These are phyloP conservation scores for Gomphus sp. DNA, from an alignment of 1,284 basidiomycete genomes.

Conservation along the genomic window DNA sequence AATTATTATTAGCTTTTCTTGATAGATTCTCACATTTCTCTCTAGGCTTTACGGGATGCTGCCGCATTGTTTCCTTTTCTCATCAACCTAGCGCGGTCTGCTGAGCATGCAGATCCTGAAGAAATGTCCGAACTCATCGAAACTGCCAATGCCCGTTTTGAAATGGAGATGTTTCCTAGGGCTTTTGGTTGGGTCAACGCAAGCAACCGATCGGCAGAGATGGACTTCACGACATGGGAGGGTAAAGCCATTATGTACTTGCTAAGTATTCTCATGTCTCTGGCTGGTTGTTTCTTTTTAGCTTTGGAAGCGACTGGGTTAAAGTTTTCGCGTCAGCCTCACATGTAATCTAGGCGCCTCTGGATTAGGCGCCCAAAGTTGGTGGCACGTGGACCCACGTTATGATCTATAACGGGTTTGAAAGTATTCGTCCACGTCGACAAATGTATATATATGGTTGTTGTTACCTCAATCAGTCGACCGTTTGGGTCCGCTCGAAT, in stretches of 20 bases:
- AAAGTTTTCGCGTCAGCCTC: background rate
- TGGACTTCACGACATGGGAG: slow-evolving; percentile 8
- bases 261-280: slow-evolving; percentile 1
- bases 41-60: slow-evolving; percentile 7
- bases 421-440: too few species aligned
- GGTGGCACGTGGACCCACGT: too few species aligned
- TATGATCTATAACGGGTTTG: too few species aligned
- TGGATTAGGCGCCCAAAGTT: too few species aligned
- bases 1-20: background rate
- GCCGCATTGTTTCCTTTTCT: slow-evolving; percentile 5
- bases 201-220: slow-evolving; percentile 10
- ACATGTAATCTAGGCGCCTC: background rate
- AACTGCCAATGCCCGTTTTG: background rate
- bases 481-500: too few species aligned
- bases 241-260: slow-evolving; percentile 7
- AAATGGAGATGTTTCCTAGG: slow-evolving; percentile 6
- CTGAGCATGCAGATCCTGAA: slow-evolving; percentile 1
- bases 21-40: background rate
- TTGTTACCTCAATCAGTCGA: too few species aligned
- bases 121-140: slow-evolving; percentile 2
- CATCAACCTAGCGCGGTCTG: slow-evolving; percentile 1
- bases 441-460: too few species aligned
- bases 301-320: background rate
- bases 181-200: slow-evolving; percentile 10
- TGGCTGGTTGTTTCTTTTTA: background rate